phyloP scores from a whole-genome alignment of 352 stramenopile species.

The Phytophthora meadii region DNA sequence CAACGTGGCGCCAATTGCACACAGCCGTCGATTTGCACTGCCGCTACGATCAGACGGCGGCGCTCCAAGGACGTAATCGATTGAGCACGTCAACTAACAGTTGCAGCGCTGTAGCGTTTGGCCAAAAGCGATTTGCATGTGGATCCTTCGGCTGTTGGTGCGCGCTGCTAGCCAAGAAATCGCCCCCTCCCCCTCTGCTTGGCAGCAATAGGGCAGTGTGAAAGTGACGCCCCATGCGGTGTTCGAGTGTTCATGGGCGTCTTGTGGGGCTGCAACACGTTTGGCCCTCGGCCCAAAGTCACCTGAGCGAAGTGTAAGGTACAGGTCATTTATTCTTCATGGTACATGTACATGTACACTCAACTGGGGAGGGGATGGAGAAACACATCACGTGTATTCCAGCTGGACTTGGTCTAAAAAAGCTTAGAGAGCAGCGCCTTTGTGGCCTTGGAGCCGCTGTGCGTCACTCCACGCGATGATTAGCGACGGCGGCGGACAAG shows the following conservation, averaged over 20 bases:
- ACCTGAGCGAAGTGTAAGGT: too few relatives aligned
- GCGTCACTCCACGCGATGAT: conserved; percentile 11
- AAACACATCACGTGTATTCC: conserved; percentile 4
- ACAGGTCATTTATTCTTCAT: too few relatives aligned
- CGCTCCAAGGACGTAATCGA: conserved; percentile 32
- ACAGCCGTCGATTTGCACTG: conserved; percentile 33
- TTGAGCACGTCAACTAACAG: conserved; percentile 7
- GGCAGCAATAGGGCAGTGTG: conserved; percentile 20
- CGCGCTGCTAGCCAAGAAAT: conserved; percentile 23
- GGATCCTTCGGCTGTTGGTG: conserved; percentile 10
- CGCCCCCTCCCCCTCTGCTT: conserved; percentile 20
- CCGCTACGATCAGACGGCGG: conserved; percentile 31
- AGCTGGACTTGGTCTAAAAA: conserved; percentile 26
- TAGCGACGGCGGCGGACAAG: conserved; percentile 8
- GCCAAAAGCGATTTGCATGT: conserved; percentile 21
- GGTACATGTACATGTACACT: too few relatives aligned
- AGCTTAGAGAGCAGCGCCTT: conserved; percentile 14
- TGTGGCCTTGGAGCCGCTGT: conserved; percentile 7
- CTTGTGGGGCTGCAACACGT: conserved; percentile 12
- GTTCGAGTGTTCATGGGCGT: not conserved
- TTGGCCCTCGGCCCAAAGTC: not conserved
- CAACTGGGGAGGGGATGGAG: conserved; percentile 5
- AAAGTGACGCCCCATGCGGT: conserved; percentile 9
- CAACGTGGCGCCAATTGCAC: conserved; percentile 32
- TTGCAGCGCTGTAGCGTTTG: conserved; percentile 1